Evolutionary conservation across 768 basidiomycete genomes (phyloP).

Genomic region (Mycena floridula): DNA sequence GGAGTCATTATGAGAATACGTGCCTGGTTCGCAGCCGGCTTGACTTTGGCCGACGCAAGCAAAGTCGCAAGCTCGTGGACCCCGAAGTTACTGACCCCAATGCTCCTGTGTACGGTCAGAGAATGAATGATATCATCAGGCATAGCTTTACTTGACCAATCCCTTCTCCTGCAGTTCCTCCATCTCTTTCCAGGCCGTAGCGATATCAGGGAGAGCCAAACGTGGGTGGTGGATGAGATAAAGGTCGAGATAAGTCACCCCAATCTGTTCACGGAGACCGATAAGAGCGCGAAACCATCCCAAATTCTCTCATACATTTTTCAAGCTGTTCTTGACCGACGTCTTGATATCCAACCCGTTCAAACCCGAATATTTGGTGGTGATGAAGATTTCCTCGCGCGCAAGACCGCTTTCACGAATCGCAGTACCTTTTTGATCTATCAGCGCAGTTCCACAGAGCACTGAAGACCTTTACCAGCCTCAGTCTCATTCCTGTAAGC

Average conservation of each 20-base stretch:
- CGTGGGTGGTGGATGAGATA: slow-evolving; percentile 63
- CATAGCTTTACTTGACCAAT: slow-evolving; percentile 41
- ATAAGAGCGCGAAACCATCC: no score
- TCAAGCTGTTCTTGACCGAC: no score
- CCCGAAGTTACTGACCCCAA: slow-evolving; percentile 68
- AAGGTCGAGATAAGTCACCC: slow-evolving; percentile 58
- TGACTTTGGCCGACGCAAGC: slow-evolving; percentile 52
- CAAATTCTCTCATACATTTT: no score
- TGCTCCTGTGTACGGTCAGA: slow-evolving; percentile 37
- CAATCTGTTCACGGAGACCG: slow-evolving; percentile 38
- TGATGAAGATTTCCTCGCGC: neutral
- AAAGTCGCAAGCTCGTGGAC: slow-evolving; percentile 47
- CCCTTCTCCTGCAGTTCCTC: slow-evolving; percentile 53
- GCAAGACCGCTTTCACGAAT: neutral
- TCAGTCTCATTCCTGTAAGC: slow-evolving; percentile 53
- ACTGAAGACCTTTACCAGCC: slow-evolving; percentile 41
- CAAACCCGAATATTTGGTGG: neutral
- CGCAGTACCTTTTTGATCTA: no score
- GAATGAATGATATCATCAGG: neutral
- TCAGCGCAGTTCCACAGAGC: no score
- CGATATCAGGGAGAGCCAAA: slow-evolving; percentile 50
- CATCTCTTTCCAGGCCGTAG: slow-evolving; percentile 57
- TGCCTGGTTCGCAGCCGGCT: slow-evolving; percentile 67
- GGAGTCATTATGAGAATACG: slow-evolving; percentile 3
- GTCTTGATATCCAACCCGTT: no score